Evolutionary conservation across 139 green algal species (phyloP), one percentile per base, ranked within the genome.

Genomic region (Diplosphaera chodatii): DNA sequence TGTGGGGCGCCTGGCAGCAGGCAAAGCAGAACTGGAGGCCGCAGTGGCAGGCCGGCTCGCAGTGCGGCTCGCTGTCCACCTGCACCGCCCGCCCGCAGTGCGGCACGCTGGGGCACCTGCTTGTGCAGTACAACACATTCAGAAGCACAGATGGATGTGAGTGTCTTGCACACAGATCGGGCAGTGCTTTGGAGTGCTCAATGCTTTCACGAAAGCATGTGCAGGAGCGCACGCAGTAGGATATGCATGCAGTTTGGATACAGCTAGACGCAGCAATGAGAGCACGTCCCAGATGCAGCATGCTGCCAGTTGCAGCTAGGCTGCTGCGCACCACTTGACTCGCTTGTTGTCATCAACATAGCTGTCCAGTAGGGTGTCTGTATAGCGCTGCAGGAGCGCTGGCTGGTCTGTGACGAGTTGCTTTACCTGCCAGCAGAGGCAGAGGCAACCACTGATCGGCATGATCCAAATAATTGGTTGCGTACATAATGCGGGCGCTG

Each of bases 1-100:
- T 91, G 82, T 97, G 92, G 22, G 91, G 84, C 37, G 85, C 84
- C 18, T 78, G 63, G 16, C 79, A 69, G 79, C 92, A 97, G 33
- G 85, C 89, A 81, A 96, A 97, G 80, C 92, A 97, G 74, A 97
- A 97, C 27, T 79, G 63, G 6, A 81, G 69, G 29, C 90, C 81
- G 71, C 91, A 97, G 3, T 75, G 64, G 68, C 70, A 77, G 62
- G 88, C 78, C 8, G 92, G 87, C 82, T 95, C 87, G 40, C 84
- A 87, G 68, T 88, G 89, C 1, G 75, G 72, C 67, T 97, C 89
- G 37, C 82, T 82, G 55, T 88, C 77, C 20, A 90, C 83, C 77
- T 89, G 86, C 67, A 89, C 40, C 74, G 91, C 79, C 41, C 73
- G 79, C 74, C 89, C 89, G 75, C 89, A 94, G 78, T 89, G 89